A percentile compares a stretch with the other conserved stretches of the same genome.
Evolutionary conservation across 2,329 filamentous ascomycete species (phyloP).

Genomic region (Bipolaris victoriae): DNA sequence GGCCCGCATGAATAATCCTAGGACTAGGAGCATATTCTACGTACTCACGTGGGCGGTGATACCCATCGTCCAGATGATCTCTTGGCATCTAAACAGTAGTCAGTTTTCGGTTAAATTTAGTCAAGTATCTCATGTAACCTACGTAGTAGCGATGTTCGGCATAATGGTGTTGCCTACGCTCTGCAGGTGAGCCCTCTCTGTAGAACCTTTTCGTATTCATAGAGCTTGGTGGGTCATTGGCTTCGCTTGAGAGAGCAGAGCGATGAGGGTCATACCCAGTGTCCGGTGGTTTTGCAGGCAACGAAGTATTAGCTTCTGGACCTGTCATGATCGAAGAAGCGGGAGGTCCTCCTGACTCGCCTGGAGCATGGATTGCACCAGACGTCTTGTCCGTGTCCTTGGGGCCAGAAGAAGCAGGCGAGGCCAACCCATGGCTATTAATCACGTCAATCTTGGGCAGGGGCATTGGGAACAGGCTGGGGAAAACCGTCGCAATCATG

Average conservation of each 20-base stretch:
- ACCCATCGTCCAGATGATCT: constrained; percentile 39
- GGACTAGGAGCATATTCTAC: constrained; percentile 40
- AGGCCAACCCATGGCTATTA: constrained; percentile 34
- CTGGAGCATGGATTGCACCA: constrained; percentile 24
- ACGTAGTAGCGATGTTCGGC: constrained; percentile 45
- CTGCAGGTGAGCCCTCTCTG: constrained; percentile 33
- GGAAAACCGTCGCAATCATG: constrained; percentile 60
- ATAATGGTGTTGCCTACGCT: constrained; percentile 39
- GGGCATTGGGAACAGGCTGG: constrained; percentile 51
- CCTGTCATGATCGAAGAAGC: constrained; percentile 27
- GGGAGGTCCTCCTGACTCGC: constrained; percentile 28
- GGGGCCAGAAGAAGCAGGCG: constrained; percentile 37
- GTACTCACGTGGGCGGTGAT: constrained; percentile 35
- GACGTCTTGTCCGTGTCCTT: constrained; percentile 39
- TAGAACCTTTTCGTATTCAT: constrained; percentile 31
- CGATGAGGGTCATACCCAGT: constrained; percentile 58
- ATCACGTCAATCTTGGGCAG: constrained; percentile 52
- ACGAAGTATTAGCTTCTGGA: constrained; percentile 39
- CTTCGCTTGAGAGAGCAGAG: constrained; percentile 39
- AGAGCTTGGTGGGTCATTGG: constrained; percentile 23
- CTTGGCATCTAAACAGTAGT: constrained; percentile 32
- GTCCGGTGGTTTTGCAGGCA: constrained; percentile 45
- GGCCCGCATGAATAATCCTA: constrained; percentile 34
- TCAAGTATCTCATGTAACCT: constrained; percentile 25
- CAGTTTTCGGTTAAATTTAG: constrained; percentile 20